A percentile compares a stretch with the other conserved stretches of the same genome.
phyloP scores from a whole-genome alignment of 352 stramenopile species.

The Phytophthora tubulina region DNA sequence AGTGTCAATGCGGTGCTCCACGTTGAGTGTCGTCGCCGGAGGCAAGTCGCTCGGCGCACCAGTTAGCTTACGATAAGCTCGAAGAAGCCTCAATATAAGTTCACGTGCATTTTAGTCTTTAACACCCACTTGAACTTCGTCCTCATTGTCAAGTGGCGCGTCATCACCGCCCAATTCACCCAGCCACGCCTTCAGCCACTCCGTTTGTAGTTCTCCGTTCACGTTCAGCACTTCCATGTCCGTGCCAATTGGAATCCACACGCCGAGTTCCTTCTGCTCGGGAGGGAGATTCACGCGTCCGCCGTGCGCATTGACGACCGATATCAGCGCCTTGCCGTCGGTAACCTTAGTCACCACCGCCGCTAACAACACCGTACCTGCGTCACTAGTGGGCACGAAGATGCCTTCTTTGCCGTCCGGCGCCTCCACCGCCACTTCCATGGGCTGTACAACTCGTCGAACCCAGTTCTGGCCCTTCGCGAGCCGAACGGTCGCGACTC shows the following conservation, averaged over 20 bases:
- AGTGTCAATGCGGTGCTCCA: slow-evolving; percentile 9
- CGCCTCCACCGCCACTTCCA: neutral
- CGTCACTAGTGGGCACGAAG: neutral
- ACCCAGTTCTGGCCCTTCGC: no score
- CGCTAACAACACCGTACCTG: slow-evolving; percentile 9
- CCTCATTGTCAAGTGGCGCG: neutral
- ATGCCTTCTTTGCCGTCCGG: neutral
- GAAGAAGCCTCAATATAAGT: neutral
- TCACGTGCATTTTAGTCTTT: neutral
- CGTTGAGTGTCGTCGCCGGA: neutral
- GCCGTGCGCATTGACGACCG: slow-evolving; percentile 20
- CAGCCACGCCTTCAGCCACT: neutral
- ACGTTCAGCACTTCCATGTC: slow-evolving; percentile 26
- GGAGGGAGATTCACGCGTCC: slow-evolving; percentile 8
- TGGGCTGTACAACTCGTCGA: no score
- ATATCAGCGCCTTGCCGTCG: slow-evolving; percentile 4
- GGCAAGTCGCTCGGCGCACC: neutral
- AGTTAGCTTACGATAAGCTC: neutral
- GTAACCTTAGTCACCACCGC: neutral
- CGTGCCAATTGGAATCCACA: slow-evolving; percentile 17
- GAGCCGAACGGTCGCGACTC: no score
- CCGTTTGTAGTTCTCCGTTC: slow-evolving; percentile 11
- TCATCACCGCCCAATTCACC: neutral
- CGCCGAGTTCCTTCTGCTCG: slow-evolving; percentile 11
- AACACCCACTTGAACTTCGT: neutral